Evolutionary conservation across 2,329 filamentous ascomycete species (phyloP), one percentile per base, ranked within the genome.

Genomic region (Xylariaceae sp.): DNA sequence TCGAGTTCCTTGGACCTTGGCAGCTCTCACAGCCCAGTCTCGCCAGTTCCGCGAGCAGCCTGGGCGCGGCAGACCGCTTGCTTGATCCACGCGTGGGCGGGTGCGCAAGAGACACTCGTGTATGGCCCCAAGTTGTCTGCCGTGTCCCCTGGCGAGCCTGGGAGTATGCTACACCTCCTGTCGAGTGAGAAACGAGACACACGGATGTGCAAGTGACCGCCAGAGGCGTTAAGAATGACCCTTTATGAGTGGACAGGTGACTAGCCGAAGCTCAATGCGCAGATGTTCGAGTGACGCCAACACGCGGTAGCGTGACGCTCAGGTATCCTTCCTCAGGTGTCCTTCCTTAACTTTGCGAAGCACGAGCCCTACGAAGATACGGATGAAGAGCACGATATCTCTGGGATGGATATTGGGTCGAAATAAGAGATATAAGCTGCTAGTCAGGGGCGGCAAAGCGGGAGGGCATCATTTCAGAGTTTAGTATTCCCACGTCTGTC

Each of bases 231-330:
- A 39, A 30, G 22, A 30, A 39, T 42, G 38, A 42, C 33, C 42
- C 18, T 49, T 38, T 18, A 49, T 45, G 7, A 27, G 4, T 53
- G 48, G 51, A 38, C 51, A 51, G 42, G 44, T 53, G 51, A 51
- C 44, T 39, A 18, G 19, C 11, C 35, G 33, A 19, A 42, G 22
- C 17, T 46, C 14, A 15, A 38, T 41, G 18, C 19, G 22, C 30
- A 9, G 7, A 45, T 27, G 46, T 35, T 43, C 45, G 11, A 51
- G 38, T 49, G 44, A 46, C 46, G 36, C 49, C 19, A 6, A 36
- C 46, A 49, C 40, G 33, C 22, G 22, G 22, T 27, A 46, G 46
- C 17, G 33, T 41, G 43, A 14, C 43, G 31, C 42, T 27, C 17
- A n/a, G n/a, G n/a, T n/a, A n/a, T n/a, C 36, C 42, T 31, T 5